Evolutionary conservation across 2,329 filamentous ascomycete species (phyloP).

Genomic region (Fusarium redolens): DNA sequence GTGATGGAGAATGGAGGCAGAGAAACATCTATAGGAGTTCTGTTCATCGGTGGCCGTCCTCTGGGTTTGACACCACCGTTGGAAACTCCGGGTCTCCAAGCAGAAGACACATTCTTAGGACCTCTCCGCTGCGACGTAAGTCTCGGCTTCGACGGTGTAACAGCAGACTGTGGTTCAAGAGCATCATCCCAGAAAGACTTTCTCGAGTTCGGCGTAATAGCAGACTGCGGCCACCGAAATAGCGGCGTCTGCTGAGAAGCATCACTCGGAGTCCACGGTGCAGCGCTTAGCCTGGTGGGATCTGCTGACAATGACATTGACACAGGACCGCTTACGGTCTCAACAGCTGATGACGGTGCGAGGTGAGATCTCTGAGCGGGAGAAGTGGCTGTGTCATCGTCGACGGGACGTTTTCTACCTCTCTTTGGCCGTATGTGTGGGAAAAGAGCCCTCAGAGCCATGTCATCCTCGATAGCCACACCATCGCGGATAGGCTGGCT

Average conservation of each 20-base stretch:
- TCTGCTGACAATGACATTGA: conserved; percentile 54
- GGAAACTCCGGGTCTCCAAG: conserved; percentile 78
- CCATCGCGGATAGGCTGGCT: conserved; percentile 79
- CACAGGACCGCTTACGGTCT: conserved; percentile 56
- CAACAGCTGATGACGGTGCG: conserved; percentile 61
- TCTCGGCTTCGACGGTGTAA: conserved; percentile 72
- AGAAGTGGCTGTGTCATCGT: conserved; percentile 63
- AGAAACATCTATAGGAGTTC: conserved; percentile 64
- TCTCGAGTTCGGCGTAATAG: conserved; percentile 74
- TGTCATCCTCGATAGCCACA: conserved; percentile 86
- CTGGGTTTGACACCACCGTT: conserved; percentile 76
- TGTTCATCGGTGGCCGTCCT: conserved; percentile 81
- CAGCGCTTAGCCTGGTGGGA: conserved; percentile 52
- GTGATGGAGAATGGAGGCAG: conserved; percentile 23
- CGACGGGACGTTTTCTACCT: conserved; percentile 72
- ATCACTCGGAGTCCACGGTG: conserved; percentile 49
- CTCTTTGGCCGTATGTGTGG: conserved; percentile 77
- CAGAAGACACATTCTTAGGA: conserved; percentile 86
- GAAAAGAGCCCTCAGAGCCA: conserved; percentile 84
- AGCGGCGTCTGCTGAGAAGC: conserved; percentile 67
- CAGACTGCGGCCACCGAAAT: conserved; percentile 80
- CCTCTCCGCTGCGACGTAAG: conserved; percentile 70
- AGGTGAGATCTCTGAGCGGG: conserved; percentile 71
- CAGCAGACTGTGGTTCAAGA: conserved; percentile 75
- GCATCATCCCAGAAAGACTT: conserved; percentile 66